Evolutionary conservation across 2,329 filamentous ascomycete genomes (phyloP), one percentile per base, ranked within the genome.

Genomic region (Pseudocercospora eumusae): DNA sequence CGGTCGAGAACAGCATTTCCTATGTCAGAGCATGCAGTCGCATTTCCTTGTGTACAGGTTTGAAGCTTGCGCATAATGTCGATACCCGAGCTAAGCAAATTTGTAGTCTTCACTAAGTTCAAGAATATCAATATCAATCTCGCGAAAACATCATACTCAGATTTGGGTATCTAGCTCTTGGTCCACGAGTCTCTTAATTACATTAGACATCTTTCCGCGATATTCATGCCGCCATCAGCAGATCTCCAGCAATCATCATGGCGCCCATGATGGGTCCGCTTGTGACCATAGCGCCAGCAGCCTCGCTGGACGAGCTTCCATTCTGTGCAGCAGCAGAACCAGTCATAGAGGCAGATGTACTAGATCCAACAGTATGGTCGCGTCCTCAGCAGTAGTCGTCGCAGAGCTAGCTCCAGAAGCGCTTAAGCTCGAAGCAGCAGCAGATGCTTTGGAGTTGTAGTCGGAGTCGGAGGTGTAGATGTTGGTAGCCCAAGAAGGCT

Each of bases 211-310:
- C 15, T 40, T n/a, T 40, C 15, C 36, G 15, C 13, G 3, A 1
- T 5, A 40, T 47, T 20, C 23, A 47, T 25, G 44, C 44, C 1
- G 44, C 44, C 44, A 47, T 47, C 50, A 54, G 23, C 8, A 54
- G 18, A 8, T 28, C 49, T 33, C 49, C 49, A 21, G 49, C 49
- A 8, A 53, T 18, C 50, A 54, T 33, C 50, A 54, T 31, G 15
- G 50, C 50, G 6, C 50, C 50, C 25, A 33, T 33, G 50, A 54
- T 31, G 1, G 50, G 50, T 15, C 50, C 50, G 15, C 50, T 54
- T 7, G 50, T 54, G 11, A 54, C 50, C 23, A 54, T 54, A 10
- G 50, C 50, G n/a, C 25, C 50, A 20, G 50, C 50, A 54, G n/a
- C 50, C 15, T 33, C 23, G 23, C 50, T 31, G 23, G 25, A 31